Evolutionary conservation across 2,329 filamentous ascomycete species (phyloP), one percentile per base, ranked within the genome.

Genomic region (Paraphoma sp.): DNA sequence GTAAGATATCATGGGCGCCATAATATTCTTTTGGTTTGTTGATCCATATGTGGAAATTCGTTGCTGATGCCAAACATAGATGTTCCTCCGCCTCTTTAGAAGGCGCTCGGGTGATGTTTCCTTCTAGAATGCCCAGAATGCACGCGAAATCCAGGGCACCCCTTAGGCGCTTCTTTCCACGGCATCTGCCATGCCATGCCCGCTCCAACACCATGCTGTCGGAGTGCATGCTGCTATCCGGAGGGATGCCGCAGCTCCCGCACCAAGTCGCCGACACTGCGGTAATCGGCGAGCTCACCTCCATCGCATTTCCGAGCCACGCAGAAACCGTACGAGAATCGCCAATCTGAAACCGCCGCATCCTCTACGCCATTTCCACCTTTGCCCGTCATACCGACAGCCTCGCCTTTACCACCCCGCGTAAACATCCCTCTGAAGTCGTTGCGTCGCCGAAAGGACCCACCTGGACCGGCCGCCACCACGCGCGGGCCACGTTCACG

Each of bases 401-500:
- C 50, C 50, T 49, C n/a, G 14, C 33, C 28, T 30, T 45, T 4
- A 28, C 17, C n/a, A 14, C 3, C 36, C 44, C 48, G 52, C 53
- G 48, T 58, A 48, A 45, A 54, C 18, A 33, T 57, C 23, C 31
- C 38, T 30, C 46, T 28, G 44, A 11, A 40, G 23, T 30, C 10
- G 33, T 41, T 41, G 51, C 45, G 42, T 59, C 58, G 58, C 57
- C 53, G 51, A 57, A 33, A 23, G 40, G 30, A 16, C 16, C 40
- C 10, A 42, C 40, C 40, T 42, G n/a, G 29, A 36, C 33, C 48
- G 12, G 18, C 40, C 50, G 59, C 59, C 56, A 55, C 60, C 57
- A 60, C 55, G 52, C 56, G 54, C 59, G 51, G 51, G 46, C 53
- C 54, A 63, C 40, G 59, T 57, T 57, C 55, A 61, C 48, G 45